Evolutionary conservation across 2,329 filamentous ascomycete species (phyloP).

Genomic region (Aureobasidium sp.): DNA sequence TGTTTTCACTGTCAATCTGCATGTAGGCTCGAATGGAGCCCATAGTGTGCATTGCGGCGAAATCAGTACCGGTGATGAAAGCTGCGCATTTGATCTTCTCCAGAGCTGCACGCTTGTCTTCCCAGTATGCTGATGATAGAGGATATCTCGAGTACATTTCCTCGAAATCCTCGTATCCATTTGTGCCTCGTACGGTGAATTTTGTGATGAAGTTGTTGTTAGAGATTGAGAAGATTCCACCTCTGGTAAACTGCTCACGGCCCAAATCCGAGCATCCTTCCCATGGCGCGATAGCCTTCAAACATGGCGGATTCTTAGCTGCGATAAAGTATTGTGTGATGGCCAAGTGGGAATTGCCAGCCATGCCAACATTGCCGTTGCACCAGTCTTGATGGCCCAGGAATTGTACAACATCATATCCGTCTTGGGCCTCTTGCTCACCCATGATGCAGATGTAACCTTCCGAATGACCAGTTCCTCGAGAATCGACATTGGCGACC

Average conservation of each 20-base stretch:
- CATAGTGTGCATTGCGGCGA: slow-evolving; percentile 21
- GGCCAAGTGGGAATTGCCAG: slow-evolving; percentile 39
- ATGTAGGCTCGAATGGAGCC: slow-evolving; percentile 30
- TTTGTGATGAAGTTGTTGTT: slow-evolving; percentile 31
- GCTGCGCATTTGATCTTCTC: slow-evolving; percentile 22
- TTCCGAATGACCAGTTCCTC: slow-evolving; percentile 28
- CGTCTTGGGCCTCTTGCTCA: slow-evolving; percentile 39
- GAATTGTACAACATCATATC: slow-evolving; percentile 40
- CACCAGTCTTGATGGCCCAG: slow-evolving; percentile 39
- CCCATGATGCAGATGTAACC: slow-evolving; percentile 34
- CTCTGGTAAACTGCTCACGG: slow-evolving; percentile 40
- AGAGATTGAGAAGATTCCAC: slow-evolving; percentile 34
- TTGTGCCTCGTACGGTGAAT: slow-evolving; percentile 20
- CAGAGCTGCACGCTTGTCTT: slow-evolving; percentile 23
- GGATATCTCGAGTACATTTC: slow-evolving; percentile 20
- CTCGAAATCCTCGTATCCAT: slow-evolving; percentile 20
- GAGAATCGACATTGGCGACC: slow-evolving; percentile 27
- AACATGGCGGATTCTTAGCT: slow-evolving; percentile 34
- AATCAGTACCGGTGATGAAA: slow-evolving; percentile 22
- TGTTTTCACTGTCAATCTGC: slow-evolving; percentile 32
- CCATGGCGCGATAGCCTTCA: slow-evolving; percentile 41
- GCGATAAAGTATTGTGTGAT: slow-evolving; percentile 38
- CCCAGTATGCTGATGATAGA: slow-evolving; percentile 22
- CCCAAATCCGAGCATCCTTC: slow-evolving; percentile 43
- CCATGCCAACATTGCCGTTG: slow-evolving; percentile 38